Evolutionary conservation across 2,329 filamentous ascomycete genomes (phyloP).

Genomic region (Penicillium sp.): DNA sequence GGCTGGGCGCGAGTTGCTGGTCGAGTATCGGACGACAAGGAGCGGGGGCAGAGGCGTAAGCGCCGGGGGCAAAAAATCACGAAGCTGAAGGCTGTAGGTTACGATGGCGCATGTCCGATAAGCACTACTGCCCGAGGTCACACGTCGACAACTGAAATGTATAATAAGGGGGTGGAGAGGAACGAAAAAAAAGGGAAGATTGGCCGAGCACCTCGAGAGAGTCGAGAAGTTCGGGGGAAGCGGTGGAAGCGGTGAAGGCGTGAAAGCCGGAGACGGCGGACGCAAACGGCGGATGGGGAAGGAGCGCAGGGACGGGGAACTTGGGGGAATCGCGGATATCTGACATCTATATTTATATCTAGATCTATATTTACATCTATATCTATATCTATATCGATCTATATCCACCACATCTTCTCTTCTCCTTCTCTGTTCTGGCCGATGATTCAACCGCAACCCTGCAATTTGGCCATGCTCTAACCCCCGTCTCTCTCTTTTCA

Average conservation of each 20-base stretch:
- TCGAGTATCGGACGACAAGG: not conserved
- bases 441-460: too few species aligned
- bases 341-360: not conserved
- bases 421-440: too few species aligned
- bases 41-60: slow-evolving; percentile 14
- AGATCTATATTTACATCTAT: not conserved
- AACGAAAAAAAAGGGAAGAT: not conserved
- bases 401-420: not conserved
- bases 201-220: not conserved
- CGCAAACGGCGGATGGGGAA: too few species aligned
- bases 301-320: too few species aligned
- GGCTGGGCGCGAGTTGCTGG: not conserved
- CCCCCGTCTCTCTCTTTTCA: not conserved
- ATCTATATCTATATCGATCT: not conserved
- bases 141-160: too few species aligned
- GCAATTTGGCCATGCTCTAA: too few species aligned
- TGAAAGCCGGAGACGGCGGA: slow-evolving; percentile 19
- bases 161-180: too few species aligned
- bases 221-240: slow-evolving; percentile 10
- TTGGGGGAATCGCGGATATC: not conserved
- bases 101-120: slow-evolving; percentile 17
- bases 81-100: slow-evolving; percentile 13
- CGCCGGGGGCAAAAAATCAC: slow-evolving; percentile 15
- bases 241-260: slow-evolving; percentile 28
- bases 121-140: slow-evolving; percentile 1